phyloP scores from a whole-genome alignment of 2,329 filamentous ascomycete species.

The Sordariomycetes sp. region DNA sequence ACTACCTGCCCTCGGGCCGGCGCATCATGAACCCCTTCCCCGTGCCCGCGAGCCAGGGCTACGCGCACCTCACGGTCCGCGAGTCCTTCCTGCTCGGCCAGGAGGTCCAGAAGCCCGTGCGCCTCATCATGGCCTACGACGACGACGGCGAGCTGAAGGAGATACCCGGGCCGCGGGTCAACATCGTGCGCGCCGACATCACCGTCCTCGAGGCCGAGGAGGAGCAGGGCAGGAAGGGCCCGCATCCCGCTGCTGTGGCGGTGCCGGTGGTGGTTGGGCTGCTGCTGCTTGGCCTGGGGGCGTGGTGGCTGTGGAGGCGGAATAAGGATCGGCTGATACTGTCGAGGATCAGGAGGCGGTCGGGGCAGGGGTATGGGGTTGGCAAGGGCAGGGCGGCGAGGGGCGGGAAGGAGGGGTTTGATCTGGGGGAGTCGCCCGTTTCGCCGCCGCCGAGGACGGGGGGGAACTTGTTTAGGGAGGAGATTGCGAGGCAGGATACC shows the following conservation, averaged over 20 bases:
- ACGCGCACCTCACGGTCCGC: slow-evolving; percentile 13
- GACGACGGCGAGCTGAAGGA: slow-evolving; percentile 5
- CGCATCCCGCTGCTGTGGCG: slow-evolving; percentile 10
- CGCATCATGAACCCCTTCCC: slow-evolving; percentile 6
- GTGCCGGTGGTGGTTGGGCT: slow-evolving; percentile 16
- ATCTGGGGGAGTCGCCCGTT: slow-evolving; percentile 9
- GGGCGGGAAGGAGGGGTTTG: slow-evolving; percentile 12
- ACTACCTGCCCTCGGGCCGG: slow-evolving; percentile 5
- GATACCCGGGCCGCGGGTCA: not conserved
- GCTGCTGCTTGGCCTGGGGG: slow-evolving; percentile 11
- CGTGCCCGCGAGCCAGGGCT: slow-evolving; percentile 16
- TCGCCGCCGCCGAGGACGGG: slow-evolving; percentile 6
- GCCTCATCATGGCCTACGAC: slow-evolving; percentile 8
- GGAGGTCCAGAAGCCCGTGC: slow-evolving; percentile 4
- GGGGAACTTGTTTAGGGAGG: slow-evolving; percentile 24
- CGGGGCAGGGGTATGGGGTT: slow-evolving; percentile 15
- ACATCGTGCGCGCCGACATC: slow-evolving; percentile 1
- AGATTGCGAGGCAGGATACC: slow-evolving; percentile 21
- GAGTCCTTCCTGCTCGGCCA: slow-evolving; percentile 2
- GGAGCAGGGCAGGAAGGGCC: not conserved
- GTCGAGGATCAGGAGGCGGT: slow-evolving; percentile 7
- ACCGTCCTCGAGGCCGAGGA: not conserved
- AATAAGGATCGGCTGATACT: slow-evolving; percentile 12
- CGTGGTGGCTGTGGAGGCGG: slow-evolving; percentile 14
- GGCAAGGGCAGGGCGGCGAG: slow-evolving; percentile 14